phyloP scores from a whole-genome alignment of 1,284 basidiomycete genomes.

The Puccinia polysora region DNA sequence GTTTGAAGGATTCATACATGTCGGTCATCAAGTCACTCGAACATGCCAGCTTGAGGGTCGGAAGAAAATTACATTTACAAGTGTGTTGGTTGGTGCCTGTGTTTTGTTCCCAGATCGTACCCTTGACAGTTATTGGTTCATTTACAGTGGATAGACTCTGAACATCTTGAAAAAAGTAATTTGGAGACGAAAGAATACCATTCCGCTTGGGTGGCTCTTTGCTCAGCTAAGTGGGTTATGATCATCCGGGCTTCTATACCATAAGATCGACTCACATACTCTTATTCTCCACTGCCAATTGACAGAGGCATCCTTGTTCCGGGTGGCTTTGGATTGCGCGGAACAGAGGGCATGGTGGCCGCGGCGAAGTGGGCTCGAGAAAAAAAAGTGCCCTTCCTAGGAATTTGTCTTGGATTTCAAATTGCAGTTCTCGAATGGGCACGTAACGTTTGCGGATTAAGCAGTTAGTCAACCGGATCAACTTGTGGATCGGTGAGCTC shows the following conservation, averaged over 20 bases:
- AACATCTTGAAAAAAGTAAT: constrained; percentile 65
- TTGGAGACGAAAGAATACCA: constrained; percentile 83
- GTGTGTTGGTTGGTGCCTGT: constrained; percentile 55
- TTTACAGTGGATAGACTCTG: constrained; percentile 90
- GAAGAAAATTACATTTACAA: constrained; percentile 72
- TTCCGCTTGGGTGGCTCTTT: constrained; percentile 89
- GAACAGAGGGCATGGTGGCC: constrained; percentile 94
- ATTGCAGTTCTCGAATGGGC: constrained; percentile 95
- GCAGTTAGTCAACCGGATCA: constrained; percentile 57
- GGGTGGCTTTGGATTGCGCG: constrained; percentile 88
- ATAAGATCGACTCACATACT: constrained; percentile 1
- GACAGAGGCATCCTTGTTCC: constrained; percentile 85
- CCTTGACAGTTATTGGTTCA: constrained; percentile 25
- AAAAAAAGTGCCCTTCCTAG: constrained; percentile 88
- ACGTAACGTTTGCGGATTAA: constrained; percentile 72
- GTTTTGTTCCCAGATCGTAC: constrained; percentile 13
- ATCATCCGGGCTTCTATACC: constrained; percentile 42
- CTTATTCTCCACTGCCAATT: constrained; percentile 7
- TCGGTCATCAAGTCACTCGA: constrained; percentile 95
- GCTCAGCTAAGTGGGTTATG: constrained; percentile 69
- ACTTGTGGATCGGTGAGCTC: no score
- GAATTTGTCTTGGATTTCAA: constrained; percentile 97
- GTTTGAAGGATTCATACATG: constrained; percentile 97
- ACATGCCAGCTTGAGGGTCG: constrained; percentile 88
- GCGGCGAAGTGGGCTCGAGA: constrained; percentile 96